Evolutionary conservation across 1,284 basidiomycete genomes (phyloP).

Genomic region (Moesziomyces sp.): DNA sequence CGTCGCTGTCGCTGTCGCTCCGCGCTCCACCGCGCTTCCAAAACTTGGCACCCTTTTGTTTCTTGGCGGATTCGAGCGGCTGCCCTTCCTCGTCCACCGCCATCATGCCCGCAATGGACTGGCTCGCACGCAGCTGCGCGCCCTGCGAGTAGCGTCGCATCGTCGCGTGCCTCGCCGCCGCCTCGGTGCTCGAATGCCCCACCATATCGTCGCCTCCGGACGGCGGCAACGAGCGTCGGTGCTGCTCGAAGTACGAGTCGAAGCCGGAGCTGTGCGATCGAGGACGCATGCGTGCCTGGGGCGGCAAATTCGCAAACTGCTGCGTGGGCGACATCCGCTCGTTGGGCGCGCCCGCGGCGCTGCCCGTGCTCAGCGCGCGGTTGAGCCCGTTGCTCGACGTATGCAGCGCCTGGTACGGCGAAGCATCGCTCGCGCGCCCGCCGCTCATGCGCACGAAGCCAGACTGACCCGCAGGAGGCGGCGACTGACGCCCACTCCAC

Average conservation of each 20-base stretch:
- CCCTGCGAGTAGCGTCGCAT: constrained; percentile 37
- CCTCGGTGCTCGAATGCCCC: constrained; percentile 34
- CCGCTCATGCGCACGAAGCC: constrained; percentile 60
- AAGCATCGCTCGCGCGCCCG: constrained; percentile 49
- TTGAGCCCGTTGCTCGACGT: constrained; percentile 1
- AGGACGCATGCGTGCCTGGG: constrained; percentile 28
- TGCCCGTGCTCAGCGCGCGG: constrained; percentile 24
- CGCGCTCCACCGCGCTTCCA: constrained; percentile 33
- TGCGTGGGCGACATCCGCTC: constrained; percentile 29
- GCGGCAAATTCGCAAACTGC: constrained; percentile 15
- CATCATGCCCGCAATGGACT: constrained; percentile 48
- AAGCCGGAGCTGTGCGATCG: constrained; percentile 21
- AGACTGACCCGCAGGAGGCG: constrained; percentile 19
- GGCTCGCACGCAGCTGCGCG: constrained; percentile 31
- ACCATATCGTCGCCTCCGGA: constrained; percentile 14
- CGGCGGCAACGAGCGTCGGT: constrained; percentile 16
- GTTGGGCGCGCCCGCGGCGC: constrained; percentile 1
- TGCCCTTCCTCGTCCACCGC: constrained; percentile 48
- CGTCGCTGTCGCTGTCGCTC: constrained; percentile 34
- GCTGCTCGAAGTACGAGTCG: constrained; percentile 37
- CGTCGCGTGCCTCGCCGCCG: constrained; percentile 36
- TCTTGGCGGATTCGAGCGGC: constrained; percentile 22
- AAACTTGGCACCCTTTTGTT: constrained; percentile 29
- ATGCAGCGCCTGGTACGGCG: constrained; percentile 48
- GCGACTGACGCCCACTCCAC: constrained; percentile 29